Evolutionary conservation across 139 green algal genomes (phyloP).

Genomic region (Edaphochlamys debaryana): DNA sequence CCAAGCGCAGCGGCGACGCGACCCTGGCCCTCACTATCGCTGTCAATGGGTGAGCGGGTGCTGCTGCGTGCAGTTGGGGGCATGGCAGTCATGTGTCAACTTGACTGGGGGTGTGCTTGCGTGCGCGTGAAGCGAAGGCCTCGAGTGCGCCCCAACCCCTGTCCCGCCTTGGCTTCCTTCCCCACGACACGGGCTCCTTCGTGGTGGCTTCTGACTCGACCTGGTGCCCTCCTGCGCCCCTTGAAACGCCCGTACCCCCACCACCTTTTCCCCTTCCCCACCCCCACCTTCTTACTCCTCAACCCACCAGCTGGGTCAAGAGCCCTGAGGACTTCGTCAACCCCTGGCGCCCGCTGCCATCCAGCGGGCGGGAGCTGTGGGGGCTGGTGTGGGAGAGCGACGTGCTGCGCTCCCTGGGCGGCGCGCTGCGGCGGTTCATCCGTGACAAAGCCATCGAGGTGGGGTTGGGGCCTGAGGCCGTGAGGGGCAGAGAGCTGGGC

Average conservation of each 20-base stretch:
- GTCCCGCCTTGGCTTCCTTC: no score
- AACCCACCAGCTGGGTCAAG: slow-evolving; percentile 23
- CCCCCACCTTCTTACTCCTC: no score
- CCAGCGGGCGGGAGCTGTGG: slow-evolving; percentile 53
- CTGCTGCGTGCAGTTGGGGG: background rate
- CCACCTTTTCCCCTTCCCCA: no score
- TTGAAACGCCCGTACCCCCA: background rate
- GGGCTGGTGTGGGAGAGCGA: slow-evolving; percentile 80
- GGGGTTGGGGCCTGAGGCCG: no score
- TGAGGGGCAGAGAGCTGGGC: no score
- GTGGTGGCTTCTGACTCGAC: no score
- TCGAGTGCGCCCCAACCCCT: no score
- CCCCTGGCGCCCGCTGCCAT: slow-evolving; percentile 66
- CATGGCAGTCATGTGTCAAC: no score
- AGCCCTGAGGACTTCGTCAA: slow-evolving; percentile 66
- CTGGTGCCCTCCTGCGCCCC: no score
- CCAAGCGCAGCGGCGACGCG: slow-evolving; percentile 35
- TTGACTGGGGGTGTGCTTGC: no score
- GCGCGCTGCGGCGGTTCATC: slow-evolving; percentile 53
- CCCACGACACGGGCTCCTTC: no score
- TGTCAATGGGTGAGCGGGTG: slow-evolving; percentile 67
- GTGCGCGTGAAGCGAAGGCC: no score
- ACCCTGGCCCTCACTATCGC: slow-evolving; percentile 67
- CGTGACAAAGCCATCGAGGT: slow-evolving; percentile 50
- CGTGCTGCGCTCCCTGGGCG: slow-evolving; percentile 69